Conservation (phyloP, 495 filamentous ascomycete genomes). For the Talaromyces stipitatus region DNA sequence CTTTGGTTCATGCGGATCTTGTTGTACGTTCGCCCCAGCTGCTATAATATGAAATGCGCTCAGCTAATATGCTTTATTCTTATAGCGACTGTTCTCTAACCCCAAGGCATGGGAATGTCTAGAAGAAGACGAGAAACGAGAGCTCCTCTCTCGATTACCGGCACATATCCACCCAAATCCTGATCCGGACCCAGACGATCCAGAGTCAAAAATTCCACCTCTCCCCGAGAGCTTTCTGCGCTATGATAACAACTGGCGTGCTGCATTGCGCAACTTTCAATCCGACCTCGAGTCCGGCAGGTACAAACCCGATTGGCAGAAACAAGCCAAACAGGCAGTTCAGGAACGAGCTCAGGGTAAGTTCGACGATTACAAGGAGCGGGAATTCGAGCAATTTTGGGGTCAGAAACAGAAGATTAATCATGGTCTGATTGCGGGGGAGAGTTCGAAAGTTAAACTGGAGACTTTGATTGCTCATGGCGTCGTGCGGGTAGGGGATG, state of each 20-base stretch:
- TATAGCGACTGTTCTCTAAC: slow-evolving; percentile 47
- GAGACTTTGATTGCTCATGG: slow-evolving; percentile 36
- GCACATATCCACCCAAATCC: slow-evolving; percentile 32
- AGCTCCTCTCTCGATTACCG: slow-evolving; percentile 50
- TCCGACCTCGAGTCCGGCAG: slow-evolving; percentile 53
- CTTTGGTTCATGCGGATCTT: slow-evolving; percentile 46
- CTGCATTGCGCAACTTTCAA: slow-evolving; percentile 45
- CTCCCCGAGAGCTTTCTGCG: slow-evolving; percentile 38
- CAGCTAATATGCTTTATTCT: slow-evolving; percentile 9
- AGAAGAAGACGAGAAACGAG: slow-evolving; percentile 44
- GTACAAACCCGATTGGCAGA: slow-evolving; percentile 59
- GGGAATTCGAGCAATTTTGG: slow-evolving; percentile 64
- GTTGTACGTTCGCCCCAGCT: slow-evolving; percentile 35
- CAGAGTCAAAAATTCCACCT: slow-evolving; percentile 27
- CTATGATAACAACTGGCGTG: slow-evolving; percentile 44
- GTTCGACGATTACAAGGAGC: slow-evolving; percentile 61
- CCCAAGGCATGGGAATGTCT: slow-evolving; percentile 53
- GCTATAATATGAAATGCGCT: slow-evolving; percentile 1
- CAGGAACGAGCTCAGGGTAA: slow-evolving; percentile 54
- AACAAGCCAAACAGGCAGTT: slow-evolving; percentile 55
- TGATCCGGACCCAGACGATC: slow-evolving; percentile 20
- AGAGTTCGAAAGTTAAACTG: slow-evolving; percentile 43
- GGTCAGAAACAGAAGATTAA: slow-evolving; percentile 50
- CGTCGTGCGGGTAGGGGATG: slow-evolving; percentile 42
- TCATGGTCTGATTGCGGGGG: slow-evolving; percentile 30